These are phyloP conservation scores for Lipomyces sp. DNA, from an alignment of 805 yeast genomes.

Conservation along the genomic window DNA sequence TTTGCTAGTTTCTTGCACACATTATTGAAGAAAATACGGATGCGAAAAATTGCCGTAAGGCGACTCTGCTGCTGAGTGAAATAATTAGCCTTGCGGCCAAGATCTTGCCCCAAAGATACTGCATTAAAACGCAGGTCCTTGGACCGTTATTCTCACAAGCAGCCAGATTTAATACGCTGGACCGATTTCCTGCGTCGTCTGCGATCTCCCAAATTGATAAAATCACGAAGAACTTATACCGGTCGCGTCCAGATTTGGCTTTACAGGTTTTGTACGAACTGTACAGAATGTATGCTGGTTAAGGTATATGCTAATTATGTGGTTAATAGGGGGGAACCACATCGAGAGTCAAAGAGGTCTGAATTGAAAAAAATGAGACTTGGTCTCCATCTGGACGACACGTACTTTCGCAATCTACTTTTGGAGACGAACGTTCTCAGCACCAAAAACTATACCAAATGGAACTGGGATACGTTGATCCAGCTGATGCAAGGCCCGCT, in stretches of 20 bases:
- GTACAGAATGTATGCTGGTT: not conserved
- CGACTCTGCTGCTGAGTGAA: slow-evolving; percentile 68
- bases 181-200: slow-evolving; percentile 44
- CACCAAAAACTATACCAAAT: slow-evolving; percentile 75
- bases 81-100: slow-evolving; percentile 59
- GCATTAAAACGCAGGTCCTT: slow-evolving; percentile 40
- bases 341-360: slow-evolving; percentile 19
- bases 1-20: slow-evolving; percentile 13
- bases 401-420: slow-evolving; percentile 67
- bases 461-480: slow-evolving; percentile 84
- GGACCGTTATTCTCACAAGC: slow-evolving; percentile 42
- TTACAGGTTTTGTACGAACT: slow-evolving; percentile 13
- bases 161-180: slow-evolving; percentile 30
- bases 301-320: not conserved
- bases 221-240: slow-evolving; percentile 42
- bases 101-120: slow-evolving; percentile 57
- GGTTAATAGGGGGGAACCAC: slow-evolving; percentile 5
- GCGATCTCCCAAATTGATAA: slow-evolving; percentile 57
- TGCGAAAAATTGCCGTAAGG: slow-evolving; percentile 57
- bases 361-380: slow-evolving; percentile 42
- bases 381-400: slow-evolving; percentile 61
- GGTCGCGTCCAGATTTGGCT: slow-evolving; percentile 19
- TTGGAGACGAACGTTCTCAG: slow-evolving; percentile 71
- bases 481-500: slow-evolving; percentile 84
- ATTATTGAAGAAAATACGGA: slow-evolving; percentile 44